A percentile compares a stretch with the other conserved stretches of the same genome.
Conservation (phyloP, 164 flowering plant species). For the Warburgia ugandensis region DNA sequence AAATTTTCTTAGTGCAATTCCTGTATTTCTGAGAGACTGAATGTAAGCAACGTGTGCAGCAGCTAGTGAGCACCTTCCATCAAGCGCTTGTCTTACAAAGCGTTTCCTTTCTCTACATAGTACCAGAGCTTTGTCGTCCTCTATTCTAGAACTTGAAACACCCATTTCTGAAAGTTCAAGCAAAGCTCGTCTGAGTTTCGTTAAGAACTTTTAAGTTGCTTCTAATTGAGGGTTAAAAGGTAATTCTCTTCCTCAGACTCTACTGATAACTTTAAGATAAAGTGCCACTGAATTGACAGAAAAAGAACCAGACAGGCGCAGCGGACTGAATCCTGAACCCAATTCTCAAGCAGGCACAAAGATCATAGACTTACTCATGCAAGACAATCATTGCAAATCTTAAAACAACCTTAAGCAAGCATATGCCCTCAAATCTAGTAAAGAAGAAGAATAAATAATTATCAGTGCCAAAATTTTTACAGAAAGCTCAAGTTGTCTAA, state of each 20-base stretch:
- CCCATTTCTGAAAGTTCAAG: slow-evolving; percentile 44
- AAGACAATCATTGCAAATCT: too few species aligned
- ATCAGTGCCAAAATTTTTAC: too few species aligned
- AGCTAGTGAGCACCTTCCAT: slow-evolving; percentile 83
- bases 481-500: too few species aligned
- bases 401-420: too few species aligned
- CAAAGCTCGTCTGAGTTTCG: background rate
- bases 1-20: slow-evolving; percentile 65
- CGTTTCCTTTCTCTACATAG: slow-evolving; percentile 88
- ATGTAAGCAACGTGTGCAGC: slow-evolving; percentile 72
- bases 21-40: slow-evolving; percentile 52
- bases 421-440: too few species aligned
- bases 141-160: slow-evolving; percentile 58
- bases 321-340: background rate
- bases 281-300: too few species aligned
- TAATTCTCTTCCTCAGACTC: background rate
- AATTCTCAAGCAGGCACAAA: background rate
- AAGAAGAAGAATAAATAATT: too few species aligned
- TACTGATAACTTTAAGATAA: background rate
- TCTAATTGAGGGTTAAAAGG: background rate
- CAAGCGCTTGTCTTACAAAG: slow-evolving; percentile 73
- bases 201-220: background rate
- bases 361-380: too few species aligned
- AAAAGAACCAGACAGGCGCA: background rate
- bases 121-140: slow-evolving; percentile 78